Conservation (phyloP, 225 moss, liverwort and hornwort species). For the Sphagnum contortum region DNA sequence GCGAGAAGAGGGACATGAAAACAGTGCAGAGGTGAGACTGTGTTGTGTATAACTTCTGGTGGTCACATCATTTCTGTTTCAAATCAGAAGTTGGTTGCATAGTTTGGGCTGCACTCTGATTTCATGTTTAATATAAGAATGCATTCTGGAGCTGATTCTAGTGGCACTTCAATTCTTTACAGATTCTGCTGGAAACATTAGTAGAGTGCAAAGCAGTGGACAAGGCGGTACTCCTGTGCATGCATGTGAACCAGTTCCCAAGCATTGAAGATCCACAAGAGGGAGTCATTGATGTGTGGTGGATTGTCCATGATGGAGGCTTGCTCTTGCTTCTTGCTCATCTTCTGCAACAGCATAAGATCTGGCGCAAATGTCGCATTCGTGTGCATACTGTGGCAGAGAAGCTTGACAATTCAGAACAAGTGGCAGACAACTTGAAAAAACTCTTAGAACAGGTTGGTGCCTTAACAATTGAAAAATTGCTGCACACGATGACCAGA, state of each 20-base stretch:
- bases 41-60: too few species aligned
- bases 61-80: too few species aligned
- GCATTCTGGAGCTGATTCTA: too few species aligned
- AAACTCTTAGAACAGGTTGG: slow-evolving; percentile 62
- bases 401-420: slow-evolving; percentile 61
- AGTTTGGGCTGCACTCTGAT: too few species aligned
- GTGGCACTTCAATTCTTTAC: neutral
- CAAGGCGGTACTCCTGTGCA: slow-evolving; percentile 83
- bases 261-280: slow-evolving; percentile 65
- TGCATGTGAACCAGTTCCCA: slow-evolving; percentile 84
- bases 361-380: slow-evolving; percentile 92
- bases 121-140: too few species aligned
- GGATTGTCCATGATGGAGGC: slow-evolving; percentile 98
- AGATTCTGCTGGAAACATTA: slow-evolving; percentile 80
- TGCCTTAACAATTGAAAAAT: too few species aligned
- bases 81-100: too few species aligned
- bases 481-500: too few species aligned
- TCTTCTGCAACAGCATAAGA: slow-evolving; percentile 80
- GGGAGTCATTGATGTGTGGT: slow-evolving; percentile 93
- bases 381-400: slow-evolving; percentile 84
- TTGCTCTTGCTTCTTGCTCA: slow-evolving; percentile 88
- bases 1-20: slow-evolving; percentile 57
- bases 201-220: slow-evolving; percentile 77
- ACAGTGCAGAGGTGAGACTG: slow-evolving; percentile 50
- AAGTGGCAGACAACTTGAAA: slow-evolving; percentile 66